A percentile compares a stretch with the other conserved stretches of the same genome.
Evolutionary conservation across 2,329 filamentous ascomycete species (phyloP).

Genomic region (Fusarium devonianum): DNA sequence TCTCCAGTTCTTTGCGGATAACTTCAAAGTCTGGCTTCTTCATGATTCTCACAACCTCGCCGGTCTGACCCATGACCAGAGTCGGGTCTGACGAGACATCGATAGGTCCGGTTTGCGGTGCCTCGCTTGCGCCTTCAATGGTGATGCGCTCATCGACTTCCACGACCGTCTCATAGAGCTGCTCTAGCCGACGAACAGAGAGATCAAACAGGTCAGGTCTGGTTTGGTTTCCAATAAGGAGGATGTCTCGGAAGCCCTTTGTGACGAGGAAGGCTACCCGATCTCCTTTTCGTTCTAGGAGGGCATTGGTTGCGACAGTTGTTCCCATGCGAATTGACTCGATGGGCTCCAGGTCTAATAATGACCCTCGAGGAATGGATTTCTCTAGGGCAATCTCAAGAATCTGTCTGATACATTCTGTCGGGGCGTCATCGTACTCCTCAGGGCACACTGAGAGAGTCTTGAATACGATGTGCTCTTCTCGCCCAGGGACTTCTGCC

Average conservation of each 20-base stretch:
- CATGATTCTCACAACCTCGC: slow-evolving; percentile 73
- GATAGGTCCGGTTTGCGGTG: slow-evolving; percentile 63
- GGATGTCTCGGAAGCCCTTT: slow-evolving; percentile 74
- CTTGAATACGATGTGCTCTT: slow-evolving; percentile 39
- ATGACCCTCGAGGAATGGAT: slow-evolving; percentile 45
- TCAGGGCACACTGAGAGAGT: slow-evolving; percentile 64
- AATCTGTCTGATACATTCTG: slow-evolving; percentile 71
- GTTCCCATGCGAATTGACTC: slow-evolving; percentile 83
- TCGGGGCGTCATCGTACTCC: slow-evolving; percentile 76
- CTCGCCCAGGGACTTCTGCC: slow-evolving; percentile 31
- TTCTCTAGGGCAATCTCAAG: slow-evolving; percentile 46
- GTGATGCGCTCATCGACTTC: slow-evolving; percentile 80
- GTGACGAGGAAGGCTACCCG: slow-evolving; percentile 74
- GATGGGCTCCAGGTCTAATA: slow-evolving; percentile 47
- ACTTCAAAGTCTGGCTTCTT: slow-evolving; percentile 62
- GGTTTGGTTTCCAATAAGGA: slow-evolving; percentile 77
- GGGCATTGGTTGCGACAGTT: slow-evolving; percentile 78
- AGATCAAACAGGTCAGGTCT: slow-evolving; percentile 77
- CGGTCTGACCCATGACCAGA: slow-evolving; percentile 71
- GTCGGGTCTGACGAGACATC: slow-evolving; percentile 54
- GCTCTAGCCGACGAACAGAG: slow-evolving; percentile 71
- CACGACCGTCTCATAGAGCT: slow-evolving; percentile 73
- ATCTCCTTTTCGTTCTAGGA: slow-evolving; percentile 78
- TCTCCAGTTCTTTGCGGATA: slow-evolving; percentile 64
- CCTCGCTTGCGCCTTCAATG: slow-evolving; percentile 75